A percentile compares a stretch with the other conserved stretches of the same genome.
Evolutionary conservation across 1,284 basidiomycete species (phyloP).

Genomic region (Boletus sp.): DNA sequence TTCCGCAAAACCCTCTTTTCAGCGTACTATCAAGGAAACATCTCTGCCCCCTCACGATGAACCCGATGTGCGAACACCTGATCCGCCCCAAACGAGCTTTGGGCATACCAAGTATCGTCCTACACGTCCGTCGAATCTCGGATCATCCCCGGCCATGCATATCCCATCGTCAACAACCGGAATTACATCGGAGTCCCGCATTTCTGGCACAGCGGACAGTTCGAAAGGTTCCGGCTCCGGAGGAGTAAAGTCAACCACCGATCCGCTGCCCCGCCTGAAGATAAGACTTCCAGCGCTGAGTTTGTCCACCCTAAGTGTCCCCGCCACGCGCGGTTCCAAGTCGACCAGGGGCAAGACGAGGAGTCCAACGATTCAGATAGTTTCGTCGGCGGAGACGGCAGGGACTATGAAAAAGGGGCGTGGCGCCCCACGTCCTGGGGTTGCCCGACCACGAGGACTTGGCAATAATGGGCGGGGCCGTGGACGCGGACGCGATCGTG

Average conservation of each 20-base stretch:
- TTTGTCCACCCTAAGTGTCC: background rate
- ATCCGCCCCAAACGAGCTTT: background rate
- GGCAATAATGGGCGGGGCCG: background rate
- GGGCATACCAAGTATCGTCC: constrained; percentile 9
- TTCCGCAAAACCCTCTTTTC: background rate
- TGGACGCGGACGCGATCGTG: constrained; percentile 1
- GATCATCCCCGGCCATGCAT: constrained; percentile 5
- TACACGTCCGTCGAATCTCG: constrained; percentile 21
- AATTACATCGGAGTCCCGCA: background rate
- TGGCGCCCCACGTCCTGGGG: background rate
- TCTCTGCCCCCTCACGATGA: background rate
- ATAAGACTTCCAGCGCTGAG: constrained; percentile 1
- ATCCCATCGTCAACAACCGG: background rate
- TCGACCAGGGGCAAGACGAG: background rate
- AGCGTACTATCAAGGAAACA: background rate
- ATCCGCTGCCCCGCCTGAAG: background rate
- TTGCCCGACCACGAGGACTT: constrained; percentile 2
- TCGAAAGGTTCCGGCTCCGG: background rate
- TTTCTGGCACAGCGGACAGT: background rate
- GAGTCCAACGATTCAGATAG: background rate
- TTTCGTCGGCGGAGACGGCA: background rate
- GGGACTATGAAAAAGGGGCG: background rate
- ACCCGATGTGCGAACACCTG: background rate
- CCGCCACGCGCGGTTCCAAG: background rate
- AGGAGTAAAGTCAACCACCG: background rate